Conservation (phyloP, 1,284 basidiomycete genomes). For the Takashimella tepidaria region DNA sequence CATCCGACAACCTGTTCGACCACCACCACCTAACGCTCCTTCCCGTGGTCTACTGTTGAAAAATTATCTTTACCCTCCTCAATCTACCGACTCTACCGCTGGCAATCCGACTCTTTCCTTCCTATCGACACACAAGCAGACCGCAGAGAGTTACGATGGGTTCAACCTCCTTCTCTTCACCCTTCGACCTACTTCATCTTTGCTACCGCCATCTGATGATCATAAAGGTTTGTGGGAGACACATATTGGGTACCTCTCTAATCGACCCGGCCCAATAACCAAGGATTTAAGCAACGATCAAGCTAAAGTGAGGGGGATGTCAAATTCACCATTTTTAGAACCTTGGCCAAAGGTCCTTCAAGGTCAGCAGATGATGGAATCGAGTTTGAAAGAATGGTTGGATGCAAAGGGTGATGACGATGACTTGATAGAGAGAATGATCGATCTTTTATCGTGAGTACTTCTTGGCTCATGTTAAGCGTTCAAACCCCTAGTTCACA, state of each 20-base stretch:
- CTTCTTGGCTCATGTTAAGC: too few species aligned
- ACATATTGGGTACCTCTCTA: slow-evolving; percentile 34
- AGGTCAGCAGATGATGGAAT: slow-evolving; percentile 34
- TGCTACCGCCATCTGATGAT: background rate
- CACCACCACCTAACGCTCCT: slow-evolving; percentile 22
- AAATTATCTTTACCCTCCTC: slow-evolving; percentile 23
- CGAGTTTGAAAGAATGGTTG: too few species aligned
- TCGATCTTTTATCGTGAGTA: slow-evolving; percentile 38
- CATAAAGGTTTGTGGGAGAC: slow-evolving; percentile 5
- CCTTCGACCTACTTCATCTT: slow-evolving; percentile 8
- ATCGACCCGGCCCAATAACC: slow-evolving; percentile 26
- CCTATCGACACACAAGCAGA: slow-evolving; percentile 13
- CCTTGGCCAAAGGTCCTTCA: slow-evolving; percentile 42
- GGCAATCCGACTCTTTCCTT: too few species aligned
- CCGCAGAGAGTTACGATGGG: slow-evolving; percentile 32
- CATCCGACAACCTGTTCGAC: slow-evolving; percentile 26
- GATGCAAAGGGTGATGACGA: slow-evolving; percentile 12
- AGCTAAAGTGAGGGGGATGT: slow-evolving; percentile 23
- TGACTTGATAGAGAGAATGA: slow-evolving; percentile 32
- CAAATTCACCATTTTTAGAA: slow-evolving; percentile 33
- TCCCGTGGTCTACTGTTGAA: slow-evolving; percentile 37
- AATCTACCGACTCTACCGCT: slow-evolving; percentile 6
- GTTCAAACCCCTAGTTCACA: too few species aligned
- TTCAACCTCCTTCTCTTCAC: slow-evolving; percentile 46
- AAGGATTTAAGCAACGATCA: slow-evolving; percentile 8